Conservation (phyloP, 2,329 filamentous ascomycete genomes). For the Venturiaceae sp. region DNA sequence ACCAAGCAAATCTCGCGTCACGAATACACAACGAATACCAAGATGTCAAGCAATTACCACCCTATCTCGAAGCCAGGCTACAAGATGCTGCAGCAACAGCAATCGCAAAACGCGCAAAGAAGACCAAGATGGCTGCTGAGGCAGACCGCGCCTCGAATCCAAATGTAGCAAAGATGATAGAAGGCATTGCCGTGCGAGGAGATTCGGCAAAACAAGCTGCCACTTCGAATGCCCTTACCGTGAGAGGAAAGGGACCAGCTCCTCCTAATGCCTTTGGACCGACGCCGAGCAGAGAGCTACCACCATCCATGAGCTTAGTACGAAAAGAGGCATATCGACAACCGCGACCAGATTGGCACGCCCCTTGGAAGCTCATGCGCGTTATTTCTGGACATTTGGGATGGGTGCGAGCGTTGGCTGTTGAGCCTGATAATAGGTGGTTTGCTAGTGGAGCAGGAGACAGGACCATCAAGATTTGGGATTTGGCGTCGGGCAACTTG, state of each 20-base stretch:
- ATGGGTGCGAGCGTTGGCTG: slow-evolving; percentile 82
- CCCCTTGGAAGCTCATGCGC: slow-evolving; percentile 96
- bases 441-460: slow-evolving; percentile 94
- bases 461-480: slow-evolving; percentile 98
- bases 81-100: slow-evolving; percentile 48
- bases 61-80: slow-evolving; percentile 69
- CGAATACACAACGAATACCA: slow-evolving; percentile 68
- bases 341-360: slow-evolving; percentile 85
- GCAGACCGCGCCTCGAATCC: slow-evolving; percentile 39
- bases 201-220: slow-evolving; percentile 30
- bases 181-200: slow-evolving; percentile 44
- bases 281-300: slow-evolving; percentile 37
- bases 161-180: slow-evolving; percentile 58
- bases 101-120: slow-evolving; percentile 50
- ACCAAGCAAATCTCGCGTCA: slow-evolving; percentile 39
- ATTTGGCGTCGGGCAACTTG: slow-evolving; percentile 78
- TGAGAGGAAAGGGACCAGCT: slow-evolving; percentile 36
- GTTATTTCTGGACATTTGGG: slow-evolving; percentile 95
- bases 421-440: slow-evolving; percentile 96
- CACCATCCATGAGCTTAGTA: slow-evolving; percentile 47
- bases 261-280: slow-evolving; percentile 48
- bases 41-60: slow-evolving; percentile 65
- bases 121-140: slow-evolving; percentile 40
- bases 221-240: slow-evolving; percentile 48
- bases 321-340: slow-evolving; percentile 55